Base-by-base conservation (phyloP, 495 filamentous ascomycete genomes). In the Cercophora newfieldiana region DNA sequence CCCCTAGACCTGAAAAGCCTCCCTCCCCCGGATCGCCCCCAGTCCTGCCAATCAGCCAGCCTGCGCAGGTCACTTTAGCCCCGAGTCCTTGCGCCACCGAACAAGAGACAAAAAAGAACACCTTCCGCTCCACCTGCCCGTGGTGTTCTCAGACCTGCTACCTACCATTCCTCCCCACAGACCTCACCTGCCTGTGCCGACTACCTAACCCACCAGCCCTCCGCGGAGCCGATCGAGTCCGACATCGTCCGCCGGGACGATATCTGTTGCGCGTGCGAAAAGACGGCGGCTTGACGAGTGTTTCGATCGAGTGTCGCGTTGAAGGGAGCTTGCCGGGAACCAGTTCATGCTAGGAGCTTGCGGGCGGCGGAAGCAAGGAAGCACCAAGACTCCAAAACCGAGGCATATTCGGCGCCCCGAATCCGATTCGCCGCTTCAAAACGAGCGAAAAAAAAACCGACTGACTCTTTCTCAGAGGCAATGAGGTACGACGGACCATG, bases 31-130 rank as follows among this genome's bases (percentile, higher is more conserved):
- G 66, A 61, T 68, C 61, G 61, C 33, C 63, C 48, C 25, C 44
- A 57, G 19, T 50, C 49, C 64, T 64, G 26, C 71, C 71, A 74
- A 74, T 72, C 70, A 71, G 63, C 54, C 69, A 60, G 59, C 31
- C 59, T 68, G 62, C 49, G 24, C 53, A 66, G 37, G 47, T 21
- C 58, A 69, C 59, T 70, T 68, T 64, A 64, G 57, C 60, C 66
- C 71, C 69, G 61, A 71, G 66, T 68, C 68, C 64, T 75, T 73
- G 72, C 74, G 72, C 74, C 74, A 75, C 74, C 61, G 26, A 49
- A 37, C 19, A 22, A 65, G 63, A 62, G 64, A 69, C 64, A 71
- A 73, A 69, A 72, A 71, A 60, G 66, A 67, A 69, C 63, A 60
- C 29, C 66, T 54, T 62, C 33, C 68, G 63, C 63, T 72, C 68